Evolutionary conservation across 1,284 basidiomycete genomes (phyloP).

Genomic region (Kalmanozyma brasiliensis): DNA sequence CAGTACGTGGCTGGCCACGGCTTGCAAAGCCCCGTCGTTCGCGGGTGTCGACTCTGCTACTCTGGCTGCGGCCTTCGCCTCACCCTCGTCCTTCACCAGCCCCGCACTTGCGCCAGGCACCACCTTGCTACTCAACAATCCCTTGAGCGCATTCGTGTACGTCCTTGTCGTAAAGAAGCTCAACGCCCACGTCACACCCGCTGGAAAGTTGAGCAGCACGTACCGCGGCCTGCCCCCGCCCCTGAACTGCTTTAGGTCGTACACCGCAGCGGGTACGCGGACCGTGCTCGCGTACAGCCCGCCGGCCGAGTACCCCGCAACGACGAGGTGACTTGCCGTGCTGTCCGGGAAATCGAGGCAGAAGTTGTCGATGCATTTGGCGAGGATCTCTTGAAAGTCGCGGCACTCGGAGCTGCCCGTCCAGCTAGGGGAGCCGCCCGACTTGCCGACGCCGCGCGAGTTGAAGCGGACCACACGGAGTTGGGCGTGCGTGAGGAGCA

Average conservation of each 20-base stretch:
- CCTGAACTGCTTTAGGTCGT: slow-evolving; percentile 32
- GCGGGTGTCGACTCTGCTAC: slow-evolving; percentile 16
- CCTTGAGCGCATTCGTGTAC: slow-evolving; percentile 27
- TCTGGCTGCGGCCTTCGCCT: slow-evolving; percentile 14
- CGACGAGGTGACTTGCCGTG: slow-evolving; percentile 9
- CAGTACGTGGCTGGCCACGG: slow-evolving; percentile 33
- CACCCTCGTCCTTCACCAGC: slow-evolving; percentile 10
- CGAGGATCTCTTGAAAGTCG: slow-evolving; percentile 45
- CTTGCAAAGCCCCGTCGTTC: slow-evolving; percentile 20
- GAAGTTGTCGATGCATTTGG: slow-evolving; percentile 33
- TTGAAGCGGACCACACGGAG: slow-evolving; percentile 48
- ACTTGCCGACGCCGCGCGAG: slow-evolving; percentile 47
- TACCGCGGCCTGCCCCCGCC: slow-evolving; percentile 31
- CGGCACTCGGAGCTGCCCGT: slow-evolving; percentile 37
- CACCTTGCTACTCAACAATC: slow-evolving; percentile 12
- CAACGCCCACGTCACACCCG: slow-evolving; percentile 49
- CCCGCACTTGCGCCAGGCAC: background rate
- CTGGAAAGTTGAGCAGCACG: slow-evolving; percentile 48
- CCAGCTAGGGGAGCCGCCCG: slow-evolving; percentile 42
- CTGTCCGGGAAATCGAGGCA: slow-evolving; percentile 31
- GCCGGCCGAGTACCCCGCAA: slow-evolving; percentile 47
- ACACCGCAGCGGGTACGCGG: slow-evolving; percentile 2
- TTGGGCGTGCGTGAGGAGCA: slow-evolving; percentile 21
- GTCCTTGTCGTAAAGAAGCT: slow-evolving; percentile 34
- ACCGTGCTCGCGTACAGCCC: slow-evolving; percentile 39